Percentiles rank a stretch among this genome's conserved stretches.
These are phyloP conservation scores for Telfairia occidentalis DNA, from an alignment of 331 rosid genomes.

Conservation along the genomic window DNA sequence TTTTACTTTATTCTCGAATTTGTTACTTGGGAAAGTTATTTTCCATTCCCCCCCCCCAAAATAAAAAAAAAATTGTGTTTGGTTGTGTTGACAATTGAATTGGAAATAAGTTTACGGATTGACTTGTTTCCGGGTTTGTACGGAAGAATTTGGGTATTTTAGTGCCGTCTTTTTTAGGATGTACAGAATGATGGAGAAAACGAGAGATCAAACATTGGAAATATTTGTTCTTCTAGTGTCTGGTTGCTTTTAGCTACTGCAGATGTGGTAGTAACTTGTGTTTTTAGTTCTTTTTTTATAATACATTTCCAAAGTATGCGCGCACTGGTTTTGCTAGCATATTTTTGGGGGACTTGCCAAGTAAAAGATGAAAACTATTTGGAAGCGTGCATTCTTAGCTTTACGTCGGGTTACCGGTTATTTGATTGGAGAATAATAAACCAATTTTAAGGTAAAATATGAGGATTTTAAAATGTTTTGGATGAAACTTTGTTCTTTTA, in stretches of 20 bases:
- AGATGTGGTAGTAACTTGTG: background rate
- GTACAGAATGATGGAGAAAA: background rate
- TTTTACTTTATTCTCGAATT: background rate
- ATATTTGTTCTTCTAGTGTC: background rate
- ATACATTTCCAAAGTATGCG: background rate
- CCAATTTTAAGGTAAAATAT: background rate
- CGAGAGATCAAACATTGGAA: background rate
- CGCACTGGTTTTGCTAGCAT: background rate
- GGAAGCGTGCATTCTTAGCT: background rate
- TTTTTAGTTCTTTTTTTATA: background rate
- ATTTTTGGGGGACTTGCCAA: background rate
- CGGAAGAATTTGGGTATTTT: background rate
- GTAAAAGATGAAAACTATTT: background rate
- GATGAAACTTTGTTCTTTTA: background rate
- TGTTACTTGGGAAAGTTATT: background rate
- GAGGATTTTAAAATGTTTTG: background rate
- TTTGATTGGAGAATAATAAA: background rate
- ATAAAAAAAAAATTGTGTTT: background rate
- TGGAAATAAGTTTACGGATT: background rate
- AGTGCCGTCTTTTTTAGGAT: background rate
- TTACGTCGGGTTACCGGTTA: background rate
- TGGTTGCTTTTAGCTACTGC: background rate
- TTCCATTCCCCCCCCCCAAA: background rate
- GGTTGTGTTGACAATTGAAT: conserved; percentile 3
- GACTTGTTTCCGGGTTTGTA: background rate